phyloP scores from a whole-genome alignment of 306 rosid genomes.

The Trifolium dubium region DNA sequence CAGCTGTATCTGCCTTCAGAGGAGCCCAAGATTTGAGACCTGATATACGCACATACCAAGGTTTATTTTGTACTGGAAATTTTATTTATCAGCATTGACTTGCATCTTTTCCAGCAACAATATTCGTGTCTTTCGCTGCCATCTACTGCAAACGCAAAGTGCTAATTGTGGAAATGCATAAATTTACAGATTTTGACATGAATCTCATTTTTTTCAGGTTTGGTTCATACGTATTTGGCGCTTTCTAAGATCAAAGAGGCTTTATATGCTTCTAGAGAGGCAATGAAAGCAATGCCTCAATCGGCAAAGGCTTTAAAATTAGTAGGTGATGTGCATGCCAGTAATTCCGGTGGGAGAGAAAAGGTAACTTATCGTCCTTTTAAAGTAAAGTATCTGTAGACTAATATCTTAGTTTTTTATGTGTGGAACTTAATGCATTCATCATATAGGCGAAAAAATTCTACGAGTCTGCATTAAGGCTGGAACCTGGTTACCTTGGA shows the following conservation, averaged over 20 bases:
- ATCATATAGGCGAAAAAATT: constrained; percentile 86
- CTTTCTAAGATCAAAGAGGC: constrained; percentile 94
- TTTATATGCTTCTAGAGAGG: constrained; percentile 95
- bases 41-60: constrained; percentile 99
- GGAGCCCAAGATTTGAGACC: constrained; percentile 97
- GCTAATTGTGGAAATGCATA: constrained; percentile 26
- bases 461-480: constrained; percentile 98
- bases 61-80: constrained; percentile 51
- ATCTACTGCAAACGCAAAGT: constrained; percentile 13
- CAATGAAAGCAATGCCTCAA: constrained; percentile 99
- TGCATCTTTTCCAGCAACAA: constrained; percentile 35
- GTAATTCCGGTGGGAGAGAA: constrained; percentile 92
- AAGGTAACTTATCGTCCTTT: constrained; percentile 64
- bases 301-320: constrained; percentile 97
- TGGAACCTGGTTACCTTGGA: constrained; percentile 98
- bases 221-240: constrained; percentile 90
- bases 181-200: constrained; percentile 36
- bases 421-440: constrained; percentile 36
- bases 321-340: constrained; percentile 97
- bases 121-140: constrained; percentile 31
- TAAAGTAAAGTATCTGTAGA: constrained; percentile 13
- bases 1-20: constrained; percentile 90
- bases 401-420: constrained; percentile 32
- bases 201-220: constrained; percentile 62
- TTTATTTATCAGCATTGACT: constrained; percentile 30